Evolutionary conservation across 371 early-diverging fungal species (phyloP), one percentile per base, ranked within the genome.

Genomic region (Fennellomyces sp.): DNA sequence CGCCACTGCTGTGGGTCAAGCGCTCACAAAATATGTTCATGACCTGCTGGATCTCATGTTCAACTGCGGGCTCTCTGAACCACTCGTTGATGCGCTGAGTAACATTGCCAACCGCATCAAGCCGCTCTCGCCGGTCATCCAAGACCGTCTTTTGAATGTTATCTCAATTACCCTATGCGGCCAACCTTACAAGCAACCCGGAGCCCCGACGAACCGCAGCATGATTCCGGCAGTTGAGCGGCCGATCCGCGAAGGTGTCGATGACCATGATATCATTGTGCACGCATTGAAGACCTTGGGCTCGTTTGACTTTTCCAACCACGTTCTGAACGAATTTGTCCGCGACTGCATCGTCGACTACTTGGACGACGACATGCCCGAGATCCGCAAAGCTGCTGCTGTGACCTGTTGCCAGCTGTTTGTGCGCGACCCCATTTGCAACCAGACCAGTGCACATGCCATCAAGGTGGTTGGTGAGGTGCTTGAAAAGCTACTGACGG

Each of bases 21-120:
- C 90, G 1, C 75, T 97, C 53, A 92, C 91, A 1, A 91, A 88
- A 64, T 83, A 96, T 65, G 82, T 96, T 73, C 91, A 91, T 59
- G 95, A 94, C 33, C 66, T 97, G 5, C 69, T 97, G 57, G 96
- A 96, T 62, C 76, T 92, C 49, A 96, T 98, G 91, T 96, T 98
- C 66, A 83, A 88, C 2, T 81, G 87, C 21, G 97, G 97, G 13
- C 76, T 97, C 30, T 92, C 88, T 52, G 90, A 93, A 58, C 84
- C 92, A 30, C 76, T 98, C 42, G 88, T 91, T 13, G 78, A 88
- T 36, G 91, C 97, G 2, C 72, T 98, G 51, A 83, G 85, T 17
- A 90, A 94, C 35, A 75, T 98, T 52, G 88, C 91, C 51, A 80
- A 77, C 28, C 82, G 92, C 69, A 94, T 97, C 57, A 90, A 90